Percentiles rank a stretch among this genome's conserved stretches.
Conservation (phyloP, 768 basidiomycete genomes). For the Coprinellus micaceus region DNA sequence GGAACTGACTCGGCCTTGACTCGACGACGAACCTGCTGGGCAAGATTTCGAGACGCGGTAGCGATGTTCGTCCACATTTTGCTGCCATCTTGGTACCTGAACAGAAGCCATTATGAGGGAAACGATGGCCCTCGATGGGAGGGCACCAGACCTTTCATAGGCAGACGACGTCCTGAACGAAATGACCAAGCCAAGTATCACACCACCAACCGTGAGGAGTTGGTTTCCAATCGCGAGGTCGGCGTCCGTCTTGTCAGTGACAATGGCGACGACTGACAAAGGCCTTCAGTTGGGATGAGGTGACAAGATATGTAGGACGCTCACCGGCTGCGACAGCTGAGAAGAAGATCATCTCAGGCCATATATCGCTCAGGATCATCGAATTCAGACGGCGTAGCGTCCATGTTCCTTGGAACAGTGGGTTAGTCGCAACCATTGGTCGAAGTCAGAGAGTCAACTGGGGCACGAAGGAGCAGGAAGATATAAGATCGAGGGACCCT, state of each 20-base stretch:
- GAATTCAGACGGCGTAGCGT: conserved; percentile 40
- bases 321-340: conserved; percentile 44
- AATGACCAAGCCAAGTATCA: conserved; percentile 66
- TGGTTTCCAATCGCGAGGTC: conserved; percentile 42
- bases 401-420: conserved; percentile 35
- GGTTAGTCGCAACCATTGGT: conserved; percentile 17
- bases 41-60: conserved; percentile 49
- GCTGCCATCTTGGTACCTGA: conserved; percentile 31
- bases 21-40: conserved; percentile 35
- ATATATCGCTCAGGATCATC: conserved; percentile 52
- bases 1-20: neutral
- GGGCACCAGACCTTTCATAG: conserved; percentile 57
- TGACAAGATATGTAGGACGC: conserved; percentile 4
- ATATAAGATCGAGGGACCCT: too few relatives aligned
- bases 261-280: conserved; percentile 43
- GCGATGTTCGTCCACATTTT: conserved; percentile 59
- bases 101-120: neutral
- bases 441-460: too few relatives aligned
- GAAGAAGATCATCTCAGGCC: conserved; percentile 54
- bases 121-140: too few relatives aligned
- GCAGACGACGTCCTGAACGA: conserved; percentile 42
- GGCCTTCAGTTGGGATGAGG: neutral
- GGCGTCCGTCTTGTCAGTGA: conserved; percentile 40
- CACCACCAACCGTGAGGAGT: conserved; percentile 68
- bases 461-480: too few relatives aligned